phyloP scores from a whole-genome alignment of 345 rosid genomes.

The Rhodomyrtus tomentosa region DNA sequence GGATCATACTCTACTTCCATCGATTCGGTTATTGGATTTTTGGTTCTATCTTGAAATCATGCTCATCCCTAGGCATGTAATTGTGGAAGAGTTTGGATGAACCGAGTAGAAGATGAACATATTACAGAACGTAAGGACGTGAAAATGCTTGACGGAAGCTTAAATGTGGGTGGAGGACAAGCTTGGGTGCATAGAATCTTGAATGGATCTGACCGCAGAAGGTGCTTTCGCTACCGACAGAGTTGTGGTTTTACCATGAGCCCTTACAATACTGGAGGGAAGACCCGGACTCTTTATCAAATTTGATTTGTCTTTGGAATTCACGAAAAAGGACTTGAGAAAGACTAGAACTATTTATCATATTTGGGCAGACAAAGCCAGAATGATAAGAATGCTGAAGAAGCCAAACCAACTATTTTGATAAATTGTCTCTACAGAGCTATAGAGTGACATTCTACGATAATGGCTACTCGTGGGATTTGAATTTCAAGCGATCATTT shows the following conservation, averaged over 20 bases:
- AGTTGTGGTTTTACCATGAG: not conserved
- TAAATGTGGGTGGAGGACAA: not conserved
- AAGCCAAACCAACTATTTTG: not conserved
- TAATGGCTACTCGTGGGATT: not conserved
- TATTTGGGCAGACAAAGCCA: not conserved
- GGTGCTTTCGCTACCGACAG: not conserved
- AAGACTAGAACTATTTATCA: not conserved
- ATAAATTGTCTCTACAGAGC: not conserved
- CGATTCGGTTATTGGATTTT: too few relatives aligned
- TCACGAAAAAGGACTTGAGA: not conserved
- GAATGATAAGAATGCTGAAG: not conserved
- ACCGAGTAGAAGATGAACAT: not conserved
- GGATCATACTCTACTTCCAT: too few relatives aligned
- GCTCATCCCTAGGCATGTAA: not conserved
- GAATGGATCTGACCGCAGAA: not conserved
- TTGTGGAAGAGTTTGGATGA: not conserved
- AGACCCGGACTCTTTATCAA: not conserved
- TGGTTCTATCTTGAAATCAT: too few relatives aligned
- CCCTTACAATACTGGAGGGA: not conserved
- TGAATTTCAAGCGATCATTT: not conserved
- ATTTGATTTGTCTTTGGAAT: not conserved
- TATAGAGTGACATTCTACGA: not conserved
- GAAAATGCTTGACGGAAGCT: not conserved
- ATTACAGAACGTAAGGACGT: not conserved
- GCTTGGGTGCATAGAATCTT: not conserved